Base-by-base conservation (phyloP, 768 basidiomycete genomes). In the Amanita jacksonii region DNA sequence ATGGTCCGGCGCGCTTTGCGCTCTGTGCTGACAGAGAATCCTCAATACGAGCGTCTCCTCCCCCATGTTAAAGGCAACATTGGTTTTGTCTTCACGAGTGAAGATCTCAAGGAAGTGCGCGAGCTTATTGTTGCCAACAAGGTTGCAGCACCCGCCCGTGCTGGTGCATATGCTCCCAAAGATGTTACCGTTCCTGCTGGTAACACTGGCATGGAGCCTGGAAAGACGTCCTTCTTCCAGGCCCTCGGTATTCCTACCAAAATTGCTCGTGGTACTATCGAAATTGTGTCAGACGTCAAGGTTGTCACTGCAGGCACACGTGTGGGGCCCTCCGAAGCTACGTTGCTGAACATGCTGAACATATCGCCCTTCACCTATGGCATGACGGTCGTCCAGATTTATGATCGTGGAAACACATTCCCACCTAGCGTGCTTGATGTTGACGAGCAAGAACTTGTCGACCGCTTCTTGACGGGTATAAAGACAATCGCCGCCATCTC, bases 181-280 rank as follows among this genome's bases (percentile, higher is more conserved):
- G 84, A 98, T 57, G 94, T 98, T 58, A 70, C 68, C 49, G 86
- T 99, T 54, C 91, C 93, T 27, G 90, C 83, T 35, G 85, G 92
- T 49, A 98, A 98, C 82, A 99, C 96, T 45, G 93, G 93, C 67
- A 99, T 99, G 96, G 96, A 98, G 66, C 96, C 96, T 57, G 96
- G 94, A 60, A 99, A 99, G 78, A 99, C 96, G 49, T 96, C 96
- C 57, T 99, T 98, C 90, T 99, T 99, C 90, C 96, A 99, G 76
- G 96, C 96, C 46, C 84, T 99, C 61, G 84, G 86, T 73, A 93
- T 99, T 67, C 94, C 96, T 37, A 99, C 96, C 66, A 99, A 99
- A 80, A 98, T 99, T 54, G 93, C 96, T 41, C 86, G 96, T 81
- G 96, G 96, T 76, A 98, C 96, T 44, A 98, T 99, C 57, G 96